Percentiles rank a stretch among this genome's conserved stretches.
phyloP scores from a whole-genome alignment of 2,329 filamentous ascomycete genomes.

The Nemania sp. region DNA sequence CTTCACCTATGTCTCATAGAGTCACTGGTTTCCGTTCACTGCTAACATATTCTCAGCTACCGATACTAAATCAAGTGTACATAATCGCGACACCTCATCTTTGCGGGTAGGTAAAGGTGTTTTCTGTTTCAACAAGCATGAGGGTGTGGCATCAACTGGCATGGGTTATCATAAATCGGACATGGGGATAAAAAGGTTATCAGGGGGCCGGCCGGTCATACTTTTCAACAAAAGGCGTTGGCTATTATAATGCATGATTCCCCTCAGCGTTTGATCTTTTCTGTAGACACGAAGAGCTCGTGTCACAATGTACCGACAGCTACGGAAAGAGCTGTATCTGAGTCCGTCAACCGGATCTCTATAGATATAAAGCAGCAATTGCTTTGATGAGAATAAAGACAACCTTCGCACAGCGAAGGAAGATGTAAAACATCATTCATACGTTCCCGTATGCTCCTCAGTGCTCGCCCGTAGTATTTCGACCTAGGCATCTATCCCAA shows the following conservation, averaged over 20 bases:
- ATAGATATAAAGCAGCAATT: constrained; percentile 30
- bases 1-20: constrained; percentile 1
- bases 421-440: no score
- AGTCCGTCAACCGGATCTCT: constrained; percentile 41
- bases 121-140: constrained; percentile 41
- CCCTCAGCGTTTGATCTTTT: constrained; percentile 43
- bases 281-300: constrained; percentile 29
- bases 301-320: constrained; percentile 31
- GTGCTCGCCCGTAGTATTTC: no score
- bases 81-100: constrained; percentile 24
- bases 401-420: neutral
- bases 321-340: constrained; percentile 32
- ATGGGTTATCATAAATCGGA: constrained; percentile 31
- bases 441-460: no score
- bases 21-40: constrained; percentile 3
- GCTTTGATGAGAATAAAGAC: constrained; percentile 8
- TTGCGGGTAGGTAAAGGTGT: constrained; percentile 17
- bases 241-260: constrained; percentile 44
- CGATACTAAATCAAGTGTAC: constrained; percentile 62
- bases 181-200: constrained; percentile 35
- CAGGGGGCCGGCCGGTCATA: constrained; percentile 39
- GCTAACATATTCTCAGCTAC: constrained; percentile 52
- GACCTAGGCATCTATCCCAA: no score
- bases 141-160: constrained; percentile 40
- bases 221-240: constrained; percentile 45